These are phyloP conservation scores for Cercospora sp. DNA, from an alignment of 2,329 filamentous ascomycete species.

Conservation along the genomic window DNA sequence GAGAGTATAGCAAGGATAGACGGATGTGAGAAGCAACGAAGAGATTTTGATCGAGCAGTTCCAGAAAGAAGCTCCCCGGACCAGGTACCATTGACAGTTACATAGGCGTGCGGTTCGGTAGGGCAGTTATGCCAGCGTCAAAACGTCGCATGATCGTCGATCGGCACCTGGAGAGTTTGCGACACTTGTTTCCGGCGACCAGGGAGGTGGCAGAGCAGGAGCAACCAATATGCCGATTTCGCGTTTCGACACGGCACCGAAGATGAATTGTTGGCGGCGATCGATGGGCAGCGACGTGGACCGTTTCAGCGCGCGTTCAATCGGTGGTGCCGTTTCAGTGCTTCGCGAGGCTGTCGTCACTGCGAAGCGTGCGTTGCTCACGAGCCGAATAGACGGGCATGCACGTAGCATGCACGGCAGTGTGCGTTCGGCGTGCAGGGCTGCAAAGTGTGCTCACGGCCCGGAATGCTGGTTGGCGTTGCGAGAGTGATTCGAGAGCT, in stretches of 20 bases:
- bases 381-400: not conserved
- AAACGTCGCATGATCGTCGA: conserved; percentile 5
- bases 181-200: not conserved
- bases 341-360: not conserved
- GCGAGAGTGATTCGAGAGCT: not conserved
- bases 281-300: not conserved
- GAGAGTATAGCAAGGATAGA: conserved; percentile 8
- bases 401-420: not conserved
- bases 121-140: not conserved
- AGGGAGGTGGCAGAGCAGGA: conserved; percentile 1
- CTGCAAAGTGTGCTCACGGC: not conserved
- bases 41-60: conserved; percentile 10
- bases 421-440: not conserved
- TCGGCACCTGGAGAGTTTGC: conserved; percentile 5
- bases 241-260: not conserved
- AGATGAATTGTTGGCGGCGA: not conserved
- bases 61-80: conserved; percentile 8
- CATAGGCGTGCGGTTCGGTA: not conserved
- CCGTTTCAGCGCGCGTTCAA: not conserved
- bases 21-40: not conserved
- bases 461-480: not conserved
- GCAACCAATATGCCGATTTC: not conserved
- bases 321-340: not conserved
- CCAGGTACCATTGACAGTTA: conserved; percentile 6
- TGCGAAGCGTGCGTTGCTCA: not conserved